Evolutionary conservation across 306 rosid species (phyloP).

Genomic region (Dryas alaskensis): DNA sequence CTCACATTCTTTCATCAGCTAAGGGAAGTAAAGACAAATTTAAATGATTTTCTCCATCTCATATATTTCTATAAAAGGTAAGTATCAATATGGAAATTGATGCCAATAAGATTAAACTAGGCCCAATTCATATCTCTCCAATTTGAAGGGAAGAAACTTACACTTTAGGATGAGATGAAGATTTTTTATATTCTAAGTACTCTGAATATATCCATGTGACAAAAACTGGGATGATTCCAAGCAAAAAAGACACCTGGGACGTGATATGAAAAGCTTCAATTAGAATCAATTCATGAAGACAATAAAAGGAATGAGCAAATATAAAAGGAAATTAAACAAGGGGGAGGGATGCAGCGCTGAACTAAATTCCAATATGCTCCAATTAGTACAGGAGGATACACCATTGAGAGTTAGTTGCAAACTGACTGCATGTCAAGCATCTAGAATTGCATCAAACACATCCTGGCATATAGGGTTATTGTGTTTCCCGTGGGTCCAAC

Average conservation of each 20-base stretch:
- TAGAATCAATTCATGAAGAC: slow-evolving; percentile 9
- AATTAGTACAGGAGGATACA: background rate
- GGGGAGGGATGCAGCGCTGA: background rate
- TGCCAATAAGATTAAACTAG: background rate
- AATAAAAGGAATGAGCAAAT: background rate
- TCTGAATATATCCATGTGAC: slow-evolving; percentile 94
- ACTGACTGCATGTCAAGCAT: background rate
- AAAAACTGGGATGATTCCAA: slow-evolving; percentile 82
- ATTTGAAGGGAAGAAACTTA: slow-evolving; percentile 41
- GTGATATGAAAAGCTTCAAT: slow-evolving; percentile 34
- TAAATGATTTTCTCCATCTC: slow-evolving; percentile 8
- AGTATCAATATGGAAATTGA: background rate
- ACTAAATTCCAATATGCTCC: background rate
- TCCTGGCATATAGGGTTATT: background rate
- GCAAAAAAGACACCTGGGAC: slow-evolving; percentile 78
- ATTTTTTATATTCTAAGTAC: slow-evolving; percentile 76
- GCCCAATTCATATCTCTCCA: slow-evolving; percentile 12
- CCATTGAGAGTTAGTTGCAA: too few species aligned
- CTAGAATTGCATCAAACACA: background rate
- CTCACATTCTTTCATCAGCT: background rate
- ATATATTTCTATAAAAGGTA: background rate
- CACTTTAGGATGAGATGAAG: slow-evolving; percentile 69
- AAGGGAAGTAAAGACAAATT: background rate
- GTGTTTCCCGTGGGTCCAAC: background rate
- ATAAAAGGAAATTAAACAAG: background rate